These are phyloP conservation scores for Ogataea ramenticola DNA, from an alignment of 805 yeast species.

Conservation along the genomic window DNA sequence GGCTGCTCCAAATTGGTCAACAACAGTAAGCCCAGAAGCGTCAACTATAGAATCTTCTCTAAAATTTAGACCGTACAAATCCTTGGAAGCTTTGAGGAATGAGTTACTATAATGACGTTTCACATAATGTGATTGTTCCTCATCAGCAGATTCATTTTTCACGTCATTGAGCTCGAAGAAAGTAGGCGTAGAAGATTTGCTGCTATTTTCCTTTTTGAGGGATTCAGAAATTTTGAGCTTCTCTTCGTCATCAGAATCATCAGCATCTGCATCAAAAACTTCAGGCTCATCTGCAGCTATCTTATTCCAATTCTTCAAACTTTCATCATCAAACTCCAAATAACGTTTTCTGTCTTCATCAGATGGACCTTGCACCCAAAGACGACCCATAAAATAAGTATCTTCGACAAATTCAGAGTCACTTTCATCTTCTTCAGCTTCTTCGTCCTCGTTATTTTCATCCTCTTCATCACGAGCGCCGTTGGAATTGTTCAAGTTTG, in stretches of 20 bases:
- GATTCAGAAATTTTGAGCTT: too few species aligned
- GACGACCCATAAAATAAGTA: conserved; percentile 69
- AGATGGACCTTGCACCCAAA: conserved; percentile 91
- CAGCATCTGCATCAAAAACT: neutral
- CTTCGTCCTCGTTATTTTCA: conserved; percentile 21
- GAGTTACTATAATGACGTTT: neutral
- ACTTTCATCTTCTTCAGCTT: conserved; percentile 34
- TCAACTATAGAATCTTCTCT: conserved; percentile 17
- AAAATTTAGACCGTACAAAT: conserved; percentile 26
- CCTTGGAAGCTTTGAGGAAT: conserved; percentile 12
- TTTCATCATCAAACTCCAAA: conserved; percentile 29
- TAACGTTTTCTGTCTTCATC: conserved; percentile 30
- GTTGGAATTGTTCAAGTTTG: conserved; percentile 27
- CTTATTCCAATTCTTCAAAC: conserved; percentile 24
- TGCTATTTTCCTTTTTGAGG: neutral
- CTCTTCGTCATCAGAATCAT: too few species aligned
- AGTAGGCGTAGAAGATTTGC: neutral
- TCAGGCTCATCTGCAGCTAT: conserved; percentile 2
- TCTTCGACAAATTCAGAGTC: conserved; percentile 41
- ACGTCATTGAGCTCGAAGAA: neutral
- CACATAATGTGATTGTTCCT: neutral
- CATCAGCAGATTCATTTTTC: neutral
- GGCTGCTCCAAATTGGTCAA: conserved; percentile 31
- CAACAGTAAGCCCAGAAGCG: conserved; percentile 15
- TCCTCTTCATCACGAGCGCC: conserved; percentile 19